phyloP scores from a whole-genome alignment of 768 basidiomycete species.

The Russula ochroleuca region DNA sequence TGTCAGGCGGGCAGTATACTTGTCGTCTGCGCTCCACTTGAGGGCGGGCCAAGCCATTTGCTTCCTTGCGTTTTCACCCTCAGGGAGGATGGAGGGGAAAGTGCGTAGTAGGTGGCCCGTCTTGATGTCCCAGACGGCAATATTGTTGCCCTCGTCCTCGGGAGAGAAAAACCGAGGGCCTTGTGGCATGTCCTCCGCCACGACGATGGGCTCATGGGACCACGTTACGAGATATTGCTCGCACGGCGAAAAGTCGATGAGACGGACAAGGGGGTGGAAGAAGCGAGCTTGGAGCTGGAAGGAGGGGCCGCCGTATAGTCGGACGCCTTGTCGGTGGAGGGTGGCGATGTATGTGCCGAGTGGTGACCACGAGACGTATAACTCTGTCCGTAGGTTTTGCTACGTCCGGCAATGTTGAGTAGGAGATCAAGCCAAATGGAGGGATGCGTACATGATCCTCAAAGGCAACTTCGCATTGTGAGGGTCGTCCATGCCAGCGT shows the following conservation, averaged over 20 bases:
- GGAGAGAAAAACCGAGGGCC: slow-evolving; percentile 84
- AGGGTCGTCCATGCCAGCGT: slow-evolving; percentile 89
- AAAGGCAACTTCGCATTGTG: slow-evolving; percentile 75
- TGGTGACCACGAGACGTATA: slow-evolving; percentile 96
- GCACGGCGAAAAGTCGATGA: slow-evolving; percentile 96
- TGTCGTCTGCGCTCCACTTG: slow-evolving; percentile 97
- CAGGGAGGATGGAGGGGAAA: slow-evolving; percentile 64
- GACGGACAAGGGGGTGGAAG: slow-evolving; percentile 90
- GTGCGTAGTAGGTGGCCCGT: slow-evolving; percentile 89
- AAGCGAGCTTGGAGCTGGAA: slow-evolving; percentile 88
- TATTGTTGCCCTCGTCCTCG: slow-evolving; percentile 93
- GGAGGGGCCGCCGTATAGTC: slow-evolving; percentile 90
- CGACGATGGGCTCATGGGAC: slow-evolving; percentile 90
- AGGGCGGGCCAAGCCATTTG: slow-evolving; percentile 92
- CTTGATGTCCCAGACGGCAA: slow-evolving; percentile 99
- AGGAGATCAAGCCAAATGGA: background rate
- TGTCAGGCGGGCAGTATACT: slow-evolving; percentile 85
- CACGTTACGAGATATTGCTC: slow-evolving; percentile 97
- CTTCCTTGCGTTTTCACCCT: slow-evolving; percentile 64
- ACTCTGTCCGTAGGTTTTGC: slow-evolving; percentile 75
- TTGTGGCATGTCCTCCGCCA: slow-evolving; percentile 74
- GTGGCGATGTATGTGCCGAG: slow-evolving; percentile 93
- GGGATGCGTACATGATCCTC: slow-evolving; percentile 58
- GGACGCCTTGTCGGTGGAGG: slow-evolving; percentile 91
- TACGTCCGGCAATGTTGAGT: slow-evolving; percentile 41